Conservation (phyloP, 352 stramenopile genomes). For the Phytopythium montanum region DNA sequence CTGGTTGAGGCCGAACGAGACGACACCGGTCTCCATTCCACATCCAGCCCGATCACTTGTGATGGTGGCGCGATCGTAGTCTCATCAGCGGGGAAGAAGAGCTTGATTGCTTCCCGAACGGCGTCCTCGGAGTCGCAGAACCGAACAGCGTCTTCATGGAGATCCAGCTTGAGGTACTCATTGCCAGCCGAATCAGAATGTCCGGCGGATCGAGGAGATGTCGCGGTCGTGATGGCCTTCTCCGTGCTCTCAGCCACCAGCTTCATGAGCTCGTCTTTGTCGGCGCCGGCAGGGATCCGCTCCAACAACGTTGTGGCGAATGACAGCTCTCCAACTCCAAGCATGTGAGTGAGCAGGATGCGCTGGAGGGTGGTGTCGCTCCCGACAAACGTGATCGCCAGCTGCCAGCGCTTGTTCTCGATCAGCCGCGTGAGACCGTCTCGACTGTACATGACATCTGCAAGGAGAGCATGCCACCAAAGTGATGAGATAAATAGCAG, state of each 20-base stretch:
- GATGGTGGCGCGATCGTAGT: background rate
- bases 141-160: constrained; percentile 17
- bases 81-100: constrained; percentile 19
- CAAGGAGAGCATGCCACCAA: background rate
- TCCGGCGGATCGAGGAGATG: background rate
- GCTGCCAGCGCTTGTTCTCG: constrained; percentile 54
- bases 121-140: constrained; percentile 41
- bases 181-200: background rate
- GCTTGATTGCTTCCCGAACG: constrained; percentile 18
- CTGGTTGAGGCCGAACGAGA: constrained; percentile 20
- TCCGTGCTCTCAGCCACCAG: background rate
- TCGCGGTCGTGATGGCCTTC: background rate
- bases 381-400: constrained; percentile 60
- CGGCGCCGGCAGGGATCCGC: constrained; percentile 26
- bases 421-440: constrained; percentile 57
- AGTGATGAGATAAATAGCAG: background rate
- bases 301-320: constrained; percentile 27
- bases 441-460: constrained; percentile 57
- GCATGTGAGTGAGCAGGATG: constrained; percentile 43
- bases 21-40: constrained; percentile 57
- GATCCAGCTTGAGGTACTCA: constrained; percentile 24
- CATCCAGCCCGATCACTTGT: constrained; percentile 45
- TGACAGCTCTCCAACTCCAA: constrained; percentile 25
- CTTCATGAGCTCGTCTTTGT: constrained; percentile 16
- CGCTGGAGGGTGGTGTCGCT: constrained; percentile 44